Percentiles rank a stretch among this genome's conserved stretches.
Evolutionary conservation across 176 grass and related monocot genomes (phyloP).

Genomic region (Cocos nucifera): DNA sequence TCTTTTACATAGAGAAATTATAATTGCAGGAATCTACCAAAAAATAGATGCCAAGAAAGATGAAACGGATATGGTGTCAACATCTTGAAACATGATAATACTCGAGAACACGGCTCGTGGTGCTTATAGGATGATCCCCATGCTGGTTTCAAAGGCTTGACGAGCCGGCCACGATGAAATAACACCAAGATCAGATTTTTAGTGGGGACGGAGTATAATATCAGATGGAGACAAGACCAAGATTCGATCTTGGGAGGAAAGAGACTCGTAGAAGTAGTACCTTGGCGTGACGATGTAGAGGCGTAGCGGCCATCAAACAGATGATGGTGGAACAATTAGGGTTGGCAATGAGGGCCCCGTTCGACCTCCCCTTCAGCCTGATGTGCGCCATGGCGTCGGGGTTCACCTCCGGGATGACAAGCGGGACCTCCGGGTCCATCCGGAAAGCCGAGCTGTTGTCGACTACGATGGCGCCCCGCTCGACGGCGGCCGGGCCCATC

Average conservation of each 20-base stretch:
- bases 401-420: conserved; percentile 92
- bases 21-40: too few relatives aligned
- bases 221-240: not conserved
- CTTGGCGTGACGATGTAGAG: conserved; percentile 82
- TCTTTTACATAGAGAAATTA: too few relatives aligned
- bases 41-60: too few relatives aligned
- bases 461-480: conserved; percentile 65
- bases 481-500: conserved; percentile 52
- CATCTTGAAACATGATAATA: too few relatives aligned
- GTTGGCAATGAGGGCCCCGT: conserved; percentile 79
- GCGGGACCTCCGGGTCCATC: conserved; percentile 81
- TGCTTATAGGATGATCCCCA: too few relatives aligned
- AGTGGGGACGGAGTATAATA: too few relatives aligned
- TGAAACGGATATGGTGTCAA: too few relatives aligned
- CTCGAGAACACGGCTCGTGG: too few relatives aligned
- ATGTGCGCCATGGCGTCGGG: conserved; percentile 75
- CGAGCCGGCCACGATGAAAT: too few relatives aligned
- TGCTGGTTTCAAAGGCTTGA: too few relatives aligned
- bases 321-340: conserved; percentile 98
- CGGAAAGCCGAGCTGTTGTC: conserved; percentile 93
- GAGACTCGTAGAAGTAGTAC: conserved; percentile 15
- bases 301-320: conserved; percentile 89
- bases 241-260: not conserved
- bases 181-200: too few relatives aligned
- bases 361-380: conserved; percentile 35